These are phyloP conservation scores for Phialemoniopsis sp. DNA, from an alignment of 2,329 filamentous ascomycete species.

Conservation along the genomic window DNA sequence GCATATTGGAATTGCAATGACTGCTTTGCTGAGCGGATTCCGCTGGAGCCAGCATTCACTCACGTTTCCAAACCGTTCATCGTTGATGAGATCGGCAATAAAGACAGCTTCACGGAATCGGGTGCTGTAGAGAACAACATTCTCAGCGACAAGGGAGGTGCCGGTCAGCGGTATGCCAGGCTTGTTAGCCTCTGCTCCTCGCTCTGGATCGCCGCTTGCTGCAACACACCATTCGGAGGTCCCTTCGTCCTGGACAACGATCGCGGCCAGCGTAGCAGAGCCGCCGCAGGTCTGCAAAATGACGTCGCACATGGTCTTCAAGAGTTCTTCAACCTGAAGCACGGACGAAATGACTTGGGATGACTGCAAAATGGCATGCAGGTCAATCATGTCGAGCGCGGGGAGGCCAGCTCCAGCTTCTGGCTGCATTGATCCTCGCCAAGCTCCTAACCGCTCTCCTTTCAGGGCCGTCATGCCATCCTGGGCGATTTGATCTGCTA, in stretches of 20 bases:
- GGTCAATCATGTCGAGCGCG: slow-evolving; percentile 77
- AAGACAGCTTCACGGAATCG: slow-evolving; percentile 75
- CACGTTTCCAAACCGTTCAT: slow-evolving; percentile 76
- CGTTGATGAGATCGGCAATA: slow-evolving; percentile 66
- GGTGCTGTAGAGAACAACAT: slow-evolving; percentile 72
- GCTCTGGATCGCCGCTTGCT: slow-evolving; percentile 68
- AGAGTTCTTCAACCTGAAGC: slow-evolving; percentile 67
- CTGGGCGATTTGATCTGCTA: slow-evolving; percentile 35
- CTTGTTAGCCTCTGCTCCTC: slow-evolving; percentile 62
- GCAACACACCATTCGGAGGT: slow-evolving; percentile 66
- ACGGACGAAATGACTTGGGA: slow-evolving; percentile 79
- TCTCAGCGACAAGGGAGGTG: slow-evolving; percentile 68
- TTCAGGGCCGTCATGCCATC: slow-evolving; percentile 42
- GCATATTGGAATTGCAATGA: slow-evolving; percentile 76
- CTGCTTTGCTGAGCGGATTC: slow-evolving; percentile 67
- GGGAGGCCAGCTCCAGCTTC: slow-evolving; percentile 62
- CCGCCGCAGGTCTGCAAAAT: slow-evolving; percentile 74
- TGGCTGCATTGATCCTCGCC: slow-evolving; percentile 56
- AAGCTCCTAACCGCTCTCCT: slow-evolving; percentile 58
- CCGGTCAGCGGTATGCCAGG: slow-evolving; percentile 61
- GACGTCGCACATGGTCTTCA: slow-evolving; percentile 78
- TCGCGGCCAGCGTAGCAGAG: slow-evolving; percentile 66
- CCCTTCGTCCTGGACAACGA: slow-evolving; percentile 67
- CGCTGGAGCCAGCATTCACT: slow-evolving; percentile 62
- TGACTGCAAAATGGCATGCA: slow-evolving; percentile 73